phyloP scores from a whole-genome alignment of 225 moss, liverwort and hornwort species.

The Ulota crispa region DNA sequence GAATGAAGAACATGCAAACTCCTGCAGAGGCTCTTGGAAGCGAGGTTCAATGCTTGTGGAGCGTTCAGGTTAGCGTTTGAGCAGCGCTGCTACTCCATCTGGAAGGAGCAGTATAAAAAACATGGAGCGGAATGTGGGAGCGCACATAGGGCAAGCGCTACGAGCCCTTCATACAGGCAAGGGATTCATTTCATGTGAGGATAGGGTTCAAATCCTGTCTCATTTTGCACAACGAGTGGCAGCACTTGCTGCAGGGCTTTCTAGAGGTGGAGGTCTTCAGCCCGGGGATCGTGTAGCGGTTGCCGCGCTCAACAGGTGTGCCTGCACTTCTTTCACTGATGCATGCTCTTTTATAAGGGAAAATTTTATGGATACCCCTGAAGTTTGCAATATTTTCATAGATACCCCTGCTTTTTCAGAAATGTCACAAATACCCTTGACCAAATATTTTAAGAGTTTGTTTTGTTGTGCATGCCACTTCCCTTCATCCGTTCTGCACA shows the following conservation, averaged over 20 bases:
- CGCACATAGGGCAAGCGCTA: slow-evolving; percentile 79
- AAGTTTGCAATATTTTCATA: too few relatives aligned
- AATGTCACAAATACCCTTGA: too few relatives aligned
- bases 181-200: slow-evolving; percentile 69
- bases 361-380: too few relatives aligned
- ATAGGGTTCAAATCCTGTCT: slow-evolving; percentile 65
- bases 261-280: slow-evolving; percentile 52
- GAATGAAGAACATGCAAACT: too few relatives aligned
- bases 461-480: too few relatives aligned
- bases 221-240: slow-evolving; percentile 72
- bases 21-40: too few relatives aligned
- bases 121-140: slow-evolving; percentile 42
- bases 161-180: slow-evolving; percentile 51
- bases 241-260: slow-evolving; percentile 64
- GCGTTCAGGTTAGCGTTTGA: too few relatives aligned
- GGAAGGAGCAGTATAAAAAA: slow-evolving; percentile 1
- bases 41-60: too few relatives aligned
- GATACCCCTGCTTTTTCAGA: too few relatives aligned
- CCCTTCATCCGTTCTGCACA: too few relatives aligned
- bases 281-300: slow-evolving; percentile 75
- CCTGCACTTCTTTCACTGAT: background rate
- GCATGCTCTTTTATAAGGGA: too few relatives aligned
- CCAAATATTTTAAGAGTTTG: too few relatives aligned
- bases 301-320: slow-evolving; percentile 82
- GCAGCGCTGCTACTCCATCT: background rate